A percentile compares a stretch with the other conserved stretches of the same genome.
Conservation (phyloP, 495 filamentous ascomycete species). For the Hypomontagnella monticulosa region DNA sequence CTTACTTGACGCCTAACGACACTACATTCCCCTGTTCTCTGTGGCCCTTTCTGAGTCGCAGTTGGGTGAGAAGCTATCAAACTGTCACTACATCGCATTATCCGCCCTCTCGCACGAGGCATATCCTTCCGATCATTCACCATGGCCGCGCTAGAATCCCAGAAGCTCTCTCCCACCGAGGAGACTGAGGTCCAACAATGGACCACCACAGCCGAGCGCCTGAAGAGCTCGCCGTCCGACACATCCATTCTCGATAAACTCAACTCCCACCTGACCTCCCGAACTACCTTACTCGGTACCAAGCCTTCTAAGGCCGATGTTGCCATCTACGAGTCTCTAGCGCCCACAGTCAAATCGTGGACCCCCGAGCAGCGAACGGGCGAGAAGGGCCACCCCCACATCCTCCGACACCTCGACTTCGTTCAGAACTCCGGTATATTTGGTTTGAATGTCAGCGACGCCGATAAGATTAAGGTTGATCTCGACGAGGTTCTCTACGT, state of each 20-base stretch:
- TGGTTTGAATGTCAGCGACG: constrained; percentile 71
- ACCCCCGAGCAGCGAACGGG: constrained; percentile 87
- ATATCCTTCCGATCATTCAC: constrained; percentile 46
- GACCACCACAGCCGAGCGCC: constrained; percentile 76
- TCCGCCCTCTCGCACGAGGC: constrained; percentile 59
- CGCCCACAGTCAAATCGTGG: constrained; percentile 82
- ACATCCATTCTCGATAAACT: constrained; percentile 76
- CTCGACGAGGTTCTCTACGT: constrained; percentile 81
- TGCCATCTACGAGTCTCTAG: constrained; percentile 82
- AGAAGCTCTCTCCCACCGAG: constrained; percentile 77
- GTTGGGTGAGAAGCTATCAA: constrained; percentile 46
- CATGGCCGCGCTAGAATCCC: constrained; percentile 72
- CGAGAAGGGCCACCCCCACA: constrained; percentile 86
- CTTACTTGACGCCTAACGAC: constrained; percentile 12
- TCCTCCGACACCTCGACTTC: constrained; percentile 92
- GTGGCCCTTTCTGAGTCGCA: constrained; percentile 25
- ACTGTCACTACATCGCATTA: constrained; percentile 58
- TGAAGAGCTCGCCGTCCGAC: constrained; percentile 64
- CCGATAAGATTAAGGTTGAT: constrained; percentile 84
- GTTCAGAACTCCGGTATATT: constrained; percentile 90
- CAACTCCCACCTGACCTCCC: constrained; percentile 85
- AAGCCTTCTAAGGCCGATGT: constrained; percentile 93
- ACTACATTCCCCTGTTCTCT: constrained; percentile 3
- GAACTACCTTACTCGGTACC: constrained; percentile 87
- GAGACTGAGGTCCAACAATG: constrained; percentile 87